Base-by-base conservation (phyloP, 1,284 basidiomycete species). In the Fomitopsis schrenkii region DNA sequence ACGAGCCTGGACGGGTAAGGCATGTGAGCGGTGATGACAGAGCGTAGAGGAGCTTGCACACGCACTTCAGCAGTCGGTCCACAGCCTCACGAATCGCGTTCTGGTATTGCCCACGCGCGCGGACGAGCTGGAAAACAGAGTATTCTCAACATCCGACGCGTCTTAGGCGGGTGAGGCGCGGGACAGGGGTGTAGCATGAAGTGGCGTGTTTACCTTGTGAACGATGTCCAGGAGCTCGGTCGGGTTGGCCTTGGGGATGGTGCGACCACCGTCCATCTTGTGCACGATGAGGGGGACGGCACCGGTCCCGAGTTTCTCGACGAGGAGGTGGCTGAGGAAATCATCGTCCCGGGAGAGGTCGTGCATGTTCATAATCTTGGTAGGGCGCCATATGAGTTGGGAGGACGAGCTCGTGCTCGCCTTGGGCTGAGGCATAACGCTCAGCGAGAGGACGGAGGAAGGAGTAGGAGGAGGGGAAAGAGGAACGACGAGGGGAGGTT, bases 281-380 rank as follows among this genome's bases (percentile, higher is more conserved):
- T 93, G 91, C 9, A 93, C 91, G 59, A 88, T 82, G 57, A 93
- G 80, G 36, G 90, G 91, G 5, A 88, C 86, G 30, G 75, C 79
- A 35, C 87, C 86, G 3, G 90, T 90, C 44, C 91, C 90, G 36
- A 93, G 82, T 69, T 93, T 93, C 78, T 93, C 91, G 64, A 93
- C 88, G 62, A 93, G 84, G 53, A 93, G 81, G 76, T 92, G 88
- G 71, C 87, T 90, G 72, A 93, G 85, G 74, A 93, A 93, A 76
- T 93, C 91, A 74, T 93, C 91, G 77, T 93, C 91, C 74, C 85
- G 87, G 66, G 90, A 89, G 62, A 93, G 83, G 83, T 93, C 91
- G 73, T 83, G 83, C 80, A 91, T 88, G 78, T 91, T 90, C 91
- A 93, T 93, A 67, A 88, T 86, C 80, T 89, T 92, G 55, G 90